Evolutionary conservation across 352 stramenopile species (phyloP).

Genomic region (Aphanomyces astaci): DNA sequence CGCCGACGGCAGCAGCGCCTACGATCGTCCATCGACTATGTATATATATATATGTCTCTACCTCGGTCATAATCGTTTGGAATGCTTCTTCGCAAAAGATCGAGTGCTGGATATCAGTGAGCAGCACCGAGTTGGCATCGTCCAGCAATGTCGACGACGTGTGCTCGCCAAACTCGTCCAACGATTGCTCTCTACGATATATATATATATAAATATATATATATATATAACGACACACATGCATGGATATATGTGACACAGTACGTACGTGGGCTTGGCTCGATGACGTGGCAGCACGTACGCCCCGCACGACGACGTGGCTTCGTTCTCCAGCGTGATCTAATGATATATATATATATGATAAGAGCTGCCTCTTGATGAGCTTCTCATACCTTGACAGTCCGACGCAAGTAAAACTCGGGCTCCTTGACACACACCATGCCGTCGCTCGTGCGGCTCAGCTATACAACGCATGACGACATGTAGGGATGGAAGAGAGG

Average conservation of each 20-base stretch:
- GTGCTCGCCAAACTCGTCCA: conserved; percentile 32
- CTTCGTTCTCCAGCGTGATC: conserved; percentile 20
- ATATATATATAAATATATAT: neutral
- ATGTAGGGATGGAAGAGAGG: neutral
- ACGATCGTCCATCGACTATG: neutral
- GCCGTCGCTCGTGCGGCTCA: conserved; percentile 73
- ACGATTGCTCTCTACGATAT: neutral
- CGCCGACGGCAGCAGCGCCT: conserved; percentile 15
- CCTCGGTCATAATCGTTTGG: conserved; percentile 75
- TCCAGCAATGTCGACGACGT: conserved; percentile 41
- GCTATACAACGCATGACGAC: conserved; percentile 27
- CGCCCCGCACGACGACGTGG: conserved; percentile 3
- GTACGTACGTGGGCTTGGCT: neutral
- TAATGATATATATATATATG: no score
- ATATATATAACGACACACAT: no score
- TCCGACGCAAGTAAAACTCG: conserved; percentile 68
- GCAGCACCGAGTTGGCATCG: conserved; percentile 55
- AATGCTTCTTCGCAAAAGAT: conserved; percentile 84
- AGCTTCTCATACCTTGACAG: conserved; percentile 78
- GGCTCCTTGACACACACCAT: conserved; percentile 66
- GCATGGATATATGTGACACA: no score
- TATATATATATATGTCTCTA: neutral
- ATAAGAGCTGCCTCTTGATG: no score
- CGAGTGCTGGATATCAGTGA: conserved; percentile 78
- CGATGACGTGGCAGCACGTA: conserved; percentile 1